Percentiles rank a stretch among this genome's conserved stretches.
Conservation (phyloP, 768 basidiomycete species). For the Mycena galericulata region DNA sequence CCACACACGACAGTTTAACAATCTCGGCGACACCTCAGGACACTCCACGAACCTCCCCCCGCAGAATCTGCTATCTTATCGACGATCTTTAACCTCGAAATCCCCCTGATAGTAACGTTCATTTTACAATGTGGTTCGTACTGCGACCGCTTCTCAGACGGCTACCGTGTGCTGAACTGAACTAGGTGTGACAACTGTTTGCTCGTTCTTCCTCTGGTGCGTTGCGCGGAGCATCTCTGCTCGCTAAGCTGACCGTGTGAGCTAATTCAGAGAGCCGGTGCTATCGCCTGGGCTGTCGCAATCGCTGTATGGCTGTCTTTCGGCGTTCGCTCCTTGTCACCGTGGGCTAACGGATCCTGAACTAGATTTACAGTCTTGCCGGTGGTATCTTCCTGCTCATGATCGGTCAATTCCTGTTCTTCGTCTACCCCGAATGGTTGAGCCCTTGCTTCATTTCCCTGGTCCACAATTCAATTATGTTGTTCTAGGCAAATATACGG, state of each 20-base stretch:
- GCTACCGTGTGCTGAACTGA: slow-evolving; percentile 39
- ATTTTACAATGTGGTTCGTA: slow-evolving; percentile 45
- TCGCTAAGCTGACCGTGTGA: slow-evolving; percentile 42
- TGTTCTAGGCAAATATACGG: slow-evolving; percentile 73
- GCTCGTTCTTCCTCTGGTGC: slow-evolving; percentile 77
- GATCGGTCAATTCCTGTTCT: slow-evolving; percentile 73
- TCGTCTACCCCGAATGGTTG: slow-evolving; percentile 75
- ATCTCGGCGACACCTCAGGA: slow-evolving; percentile 36
- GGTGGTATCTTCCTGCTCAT: slow-evolving; percentile 74
- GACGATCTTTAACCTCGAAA: slow-evolving; percentile 26
- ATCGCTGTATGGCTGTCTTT: slow-evolving; percentile 63
- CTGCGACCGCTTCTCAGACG: slow-evolving; percentile 23
- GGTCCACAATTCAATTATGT: slow-evolving; percentile 11
- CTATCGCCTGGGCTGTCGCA: slow-evolving; percentile 75
- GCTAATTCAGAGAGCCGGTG: slow-evolving; percentile 68
- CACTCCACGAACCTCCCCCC: slow-evolving; percentile 8
- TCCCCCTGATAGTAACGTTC: slow-evolving; percentile 32
- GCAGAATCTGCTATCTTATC: background rate
- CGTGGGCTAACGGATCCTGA: slow-evolving; percentile 12
- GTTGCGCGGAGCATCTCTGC: slow-evolving; percentile 42
- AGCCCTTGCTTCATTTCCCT: slow-evolving; percentile 47
- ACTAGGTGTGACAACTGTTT: slow-evolving; percentile 85
- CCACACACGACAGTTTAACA: slow-evolving; percentile 12
- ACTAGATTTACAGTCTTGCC: slow-evolving; percentile 72
- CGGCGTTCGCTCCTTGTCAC: slow-evolving; percentile 8